phyloP scores from a whole-genome alignment of 495 filamentous ascomycete genomes.

The Neurospora sp. region DNA sequence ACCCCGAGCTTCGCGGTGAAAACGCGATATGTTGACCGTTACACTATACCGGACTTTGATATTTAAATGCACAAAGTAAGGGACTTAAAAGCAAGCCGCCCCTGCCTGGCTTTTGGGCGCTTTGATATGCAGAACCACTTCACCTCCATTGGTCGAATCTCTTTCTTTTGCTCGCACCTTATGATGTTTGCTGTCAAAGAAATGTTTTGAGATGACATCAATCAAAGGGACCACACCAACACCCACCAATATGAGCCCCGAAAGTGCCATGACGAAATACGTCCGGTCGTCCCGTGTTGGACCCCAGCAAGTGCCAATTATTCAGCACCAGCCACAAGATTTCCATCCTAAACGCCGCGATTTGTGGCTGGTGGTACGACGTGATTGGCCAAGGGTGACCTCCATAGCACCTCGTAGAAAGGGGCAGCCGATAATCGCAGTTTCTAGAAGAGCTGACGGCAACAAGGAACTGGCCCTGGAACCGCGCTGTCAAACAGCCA shows the following conservation, averaged over 20 bases:
- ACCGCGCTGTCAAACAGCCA: background rate
- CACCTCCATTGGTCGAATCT: background rate
- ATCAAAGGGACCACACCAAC: background rate
- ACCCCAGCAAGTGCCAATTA: background rate
- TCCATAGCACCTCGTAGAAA: background rate
- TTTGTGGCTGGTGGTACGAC: background rate
- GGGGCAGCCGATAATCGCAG: background rate
- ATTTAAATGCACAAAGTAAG: rapidly evolving
- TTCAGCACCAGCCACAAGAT: background rate
- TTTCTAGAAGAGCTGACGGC: background rate
- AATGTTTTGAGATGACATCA: background rate
- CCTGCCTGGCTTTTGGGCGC: background rate
- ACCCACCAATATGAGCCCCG: background rate
- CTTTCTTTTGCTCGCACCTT: background rate
- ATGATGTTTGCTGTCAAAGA: background rate
- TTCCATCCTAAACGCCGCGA: background rate
- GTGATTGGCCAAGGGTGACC: background rate
- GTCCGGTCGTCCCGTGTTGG: background rate
- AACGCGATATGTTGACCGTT: constrained; percentile 41
- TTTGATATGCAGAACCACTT: background rate
- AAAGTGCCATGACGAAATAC: background rate
- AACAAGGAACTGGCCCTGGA: background rate
- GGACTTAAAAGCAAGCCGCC: background rate
- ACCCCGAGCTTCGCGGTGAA: constrained; percentile 43
- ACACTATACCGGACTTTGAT: constrained; percentile 33